Base-by-base conservation (phyloP, 2,329 filamentous ascomycete genomes). In the Fusarium sp. region DNA sequence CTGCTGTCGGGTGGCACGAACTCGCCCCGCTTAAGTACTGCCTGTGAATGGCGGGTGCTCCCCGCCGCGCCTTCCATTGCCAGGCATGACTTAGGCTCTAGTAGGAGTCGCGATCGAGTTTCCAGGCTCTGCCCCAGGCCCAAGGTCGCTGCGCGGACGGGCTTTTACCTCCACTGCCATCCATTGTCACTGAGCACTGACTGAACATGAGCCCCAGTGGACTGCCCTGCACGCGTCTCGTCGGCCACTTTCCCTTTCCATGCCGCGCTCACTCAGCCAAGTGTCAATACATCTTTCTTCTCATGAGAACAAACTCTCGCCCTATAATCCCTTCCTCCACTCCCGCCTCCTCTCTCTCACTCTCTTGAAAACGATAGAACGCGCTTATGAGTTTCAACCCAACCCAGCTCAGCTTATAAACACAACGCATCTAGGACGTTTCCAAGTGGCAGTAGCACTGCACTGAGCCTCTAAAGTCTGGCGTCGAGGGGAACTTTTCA, bases 81-180 rank as follows among this genome's bases (percentile, higher is more conserved):
- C 61, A 74, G 68, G 65, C 66, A 65, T 66, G 30, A 24, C 47
- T 51, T 79, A 79, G 67, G 40, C 76, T 70, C 20, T 58, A 75
- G 72, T 62, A 64, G 74, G 76, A 67, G 67, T 71, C 73, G 70
- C 68, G 72, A 77, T 76, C 75, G 75, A 74, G 71, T 75, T 74
- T 75, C 73, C 73, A 67, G 40, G 62, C 40, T 71, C 73, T 72
- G 57, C 67, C 67, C 72, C 49, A 34, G n/a, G 49, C 14, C 32
- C 24, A 37, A n/a, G 18, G 49, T 42, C 41, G 18, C 32, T 41
- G 34, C 34, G 6, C 18, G 10, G 34, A 18, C 34, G 18, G 34
- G 34, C 24, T 52, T 71, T 61, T 60, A 64, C 68, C 67, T 37
- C 18, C 18, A 37, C 34, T 70, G 70, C 57, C 70, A 70, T 67